phyloP scores from a whole-genome alignment of 2,329 filamentous ascomycete species.

The Aplosporella prunicola region DNA sequence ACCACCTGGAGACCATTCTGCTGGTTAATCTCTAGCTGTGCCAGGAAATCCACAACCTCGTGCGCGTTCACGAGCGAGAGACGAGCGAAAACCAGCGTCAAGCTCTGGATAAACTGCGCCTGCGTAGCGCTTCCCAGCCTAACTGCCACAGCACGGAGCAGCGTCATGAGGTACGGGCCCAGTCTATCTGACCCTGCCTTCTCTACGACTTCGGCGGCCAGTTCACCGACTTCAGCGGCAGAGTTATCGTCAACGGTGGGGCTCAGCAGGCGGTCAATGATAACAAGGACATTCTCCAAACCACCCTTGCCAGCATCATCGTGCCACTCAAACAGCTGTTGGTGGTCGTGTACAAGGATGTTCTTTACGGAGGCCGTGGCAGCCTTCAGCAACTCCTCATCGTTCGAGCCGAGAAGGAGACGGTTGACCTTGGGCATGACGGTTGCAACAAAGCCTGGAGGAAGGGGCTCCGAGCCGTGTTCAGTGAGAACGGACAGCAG shows the following conservation, averaged over 20 bases:
- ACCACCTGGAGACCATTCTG: conserved; percentile 83
- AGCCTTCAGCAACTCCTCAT: conserved; percentile 79
- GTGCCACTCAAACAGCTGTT: conserved; percentile 81
- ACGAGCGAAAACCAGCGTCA: conserved; percentile 90
- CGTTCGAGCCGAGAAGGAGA: conserved; percentile 71
- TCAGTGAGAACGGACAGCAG: conserved; percentile 72
- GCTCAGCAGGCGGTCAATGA: conserved; percentile 83
- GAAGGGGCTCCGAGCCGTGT: conserved; percentile 75
- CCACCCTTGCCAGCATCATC: conserved; percentile 70
- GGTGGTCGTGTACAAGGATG: conserved; percentile 79
- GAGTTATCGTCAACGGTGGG: conserved; percentile 83
- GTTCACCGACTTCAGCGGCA: conserved; percentile 88
- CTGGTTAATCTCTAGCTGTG: conserved; percentile 69
- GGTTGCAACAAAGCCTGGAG: conserved; percentile 73
- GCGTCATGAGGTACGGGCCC: conserved; percentile 79
- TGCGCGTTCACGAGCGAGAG: conserved; percentile 74
- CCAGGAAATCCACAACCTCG: conserved; percentile 87
- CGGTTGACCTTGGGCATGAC: conserved; percentile 80
- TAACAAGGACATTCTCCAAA: conserved; percentile 78
- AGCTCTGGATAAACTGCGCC: conserved; percentile 85
- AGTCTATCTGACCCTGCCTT: conserved; percentile 87
- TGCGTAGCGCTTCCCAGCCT: conserved; percentile 74
- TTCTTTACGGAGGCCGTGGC: conserved; percentile 80
- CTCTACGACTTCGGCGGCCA: conserved; percentile 90
- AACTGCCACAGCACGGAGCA: conserved; percentile 79